A percentile compares a stretch with the other conserved stretches of the same genome.
These are phyloP conservation scores for Lactarius tabidus DNA, from an alignment of 768 basidiomycete species.

Conservation along the genomic window DNA sequence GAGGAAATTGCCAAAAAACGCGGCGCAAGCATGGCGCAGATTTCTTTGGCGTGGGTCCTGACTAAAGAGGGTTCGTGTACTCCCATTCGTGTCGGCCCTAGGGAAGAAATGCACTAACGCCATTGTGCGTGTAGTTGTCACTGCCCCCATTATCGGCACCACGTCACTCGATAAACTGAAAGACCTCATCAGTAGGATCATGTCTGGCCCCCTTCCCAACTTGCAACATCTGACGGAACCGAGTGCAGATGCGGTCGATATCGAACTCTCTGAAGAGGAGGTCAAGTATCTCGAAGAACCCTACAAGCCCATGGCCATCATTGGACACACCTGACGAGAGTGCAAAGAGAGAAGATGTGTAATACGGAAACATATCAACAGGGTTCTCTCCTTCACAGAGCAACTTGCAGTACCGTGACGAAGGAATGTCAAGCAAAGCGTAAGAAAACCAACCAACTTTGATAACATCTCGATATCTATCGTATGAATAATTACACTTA, in stretches of 20 bases:
- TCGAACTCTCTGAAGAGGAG: constrained; percentile 41
- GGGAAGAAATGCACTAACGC: not conserved
- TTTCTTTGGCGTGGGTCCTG: constrained; percentile 37
- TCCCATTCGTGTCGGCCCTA: too few relatives aligned
- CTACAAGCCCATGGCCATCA: constrained; percentile 30
- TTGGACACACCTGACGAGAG: constrained; percentile 13
- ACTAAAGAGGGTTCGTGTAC: constrained; percentile 28
- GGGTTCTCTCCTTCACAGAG: too few relatives aligned
- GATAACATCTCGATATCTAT: not conserved
- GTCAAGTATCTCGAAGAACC: constrained; percentile 38
- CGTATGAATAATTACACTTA: not conserved
- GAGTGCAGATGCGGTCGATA: constrained; percentile 31
- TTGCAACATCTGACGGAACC: not conserved
- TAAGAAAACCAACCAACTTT: too few relatives aligned
- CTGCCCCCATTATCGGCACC: constrained; percentile 38
- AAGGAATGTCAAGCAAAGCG: too few relatives aligned
- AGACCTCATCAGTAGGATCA: constrained; percentile 30
- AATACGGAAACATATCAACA: too few relatives aligned
- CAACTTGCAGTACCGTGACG: too few relatives aligned
- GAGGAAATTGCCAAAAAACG: constrained; percentile 37
- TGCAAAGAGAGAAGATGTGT: too few relatives aligned
- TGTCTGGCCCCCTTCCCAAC: too few relatives aligned
- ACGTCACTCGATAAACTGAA: constrained; percentile 34
- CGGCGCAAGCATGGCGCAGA: constrained; percentile 37
- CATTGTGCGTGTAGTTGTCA: constrained; percentile 13